These are phyloP conservation scores for Cenococcum geophilum DNA, from an alignment of 495 filamentous ascomycete species.

Conservation along the genomic window DNA sequence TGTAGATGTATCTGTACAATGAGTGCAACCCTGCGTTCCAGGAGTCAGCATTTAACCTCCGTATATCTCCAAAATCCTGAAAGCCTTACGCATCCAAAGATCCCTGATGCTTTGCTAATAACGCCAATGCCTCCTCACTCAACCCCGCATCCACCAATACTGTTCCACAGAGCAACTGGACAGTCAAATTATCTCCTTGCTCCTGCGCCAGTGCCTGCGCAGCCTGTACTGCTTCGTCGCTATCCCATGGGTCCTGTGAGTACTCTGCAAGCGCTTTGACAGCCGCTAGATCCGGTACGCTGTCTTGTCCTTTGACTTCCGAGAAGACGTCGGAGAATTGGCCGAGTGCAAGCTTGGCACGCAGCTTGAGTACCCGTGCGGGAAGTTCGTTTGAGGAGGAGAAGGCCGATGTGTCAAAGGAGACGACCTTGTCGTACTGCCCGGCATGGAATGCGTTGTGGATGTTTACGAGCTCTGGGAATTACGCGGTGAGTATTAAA, in stretches of 20 bases:
- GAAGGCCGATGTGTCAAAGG: slow-evolving; percentile 70
- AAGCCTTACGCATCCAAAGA: slow-evolving; percentile 68
- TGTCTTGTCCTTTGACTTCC: slow-evolving; percentile 57
- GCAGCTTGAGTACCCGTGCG: slow-evolving; percentile 72
- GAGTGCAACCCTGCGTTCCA: slow-evolving; percentile 40
- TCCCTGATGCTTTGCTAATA: slow-evolving; percentile 77
- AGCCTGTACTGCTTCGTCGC: slow-evolving; percentile 49
- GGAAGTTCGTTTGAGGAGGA: slow-evolving; percentile 69
- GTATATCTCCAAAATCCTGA: background rate
- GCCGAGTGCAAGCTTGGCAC: slow-evolving; percentile 75
- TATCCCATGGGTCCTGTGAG: slow-evolving; percentile 47
- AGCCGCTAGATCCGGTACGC: slow-evolving; percentile 67
- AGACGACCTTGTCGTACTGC: slow-evolving; percentile 75
- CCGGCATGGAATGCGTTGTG: slow-evolving; percentile 93
- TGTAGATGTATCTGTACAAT: slow-evolving; percentile 79
- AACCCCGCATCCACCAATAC: slow-evolving; percentile 70
- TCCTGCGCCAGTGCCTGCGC: slow-evolving; percentile 60
- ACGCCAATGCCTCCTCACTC: slow-evolving; percentile 72
- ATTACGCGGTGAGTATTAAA: slow-evolving; percentile 10
- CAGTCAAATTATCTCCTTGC: slow-evolving; percentile 65
- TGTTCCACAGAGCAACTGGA: slow-evolving; percentile 73
- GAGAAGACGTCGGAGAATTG: slow-evolving; percentile 64
- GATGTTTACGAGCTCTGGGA: slow-evolving; percentile 84
- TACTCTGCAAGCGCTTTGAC: slow-evolving; percentile 72
- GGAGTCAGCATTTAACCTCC: background rate